Base-by-base conservation (phyloP, 1,139 yeast genomes). In the Kurtzmaniella quercitrusa region DNA sequence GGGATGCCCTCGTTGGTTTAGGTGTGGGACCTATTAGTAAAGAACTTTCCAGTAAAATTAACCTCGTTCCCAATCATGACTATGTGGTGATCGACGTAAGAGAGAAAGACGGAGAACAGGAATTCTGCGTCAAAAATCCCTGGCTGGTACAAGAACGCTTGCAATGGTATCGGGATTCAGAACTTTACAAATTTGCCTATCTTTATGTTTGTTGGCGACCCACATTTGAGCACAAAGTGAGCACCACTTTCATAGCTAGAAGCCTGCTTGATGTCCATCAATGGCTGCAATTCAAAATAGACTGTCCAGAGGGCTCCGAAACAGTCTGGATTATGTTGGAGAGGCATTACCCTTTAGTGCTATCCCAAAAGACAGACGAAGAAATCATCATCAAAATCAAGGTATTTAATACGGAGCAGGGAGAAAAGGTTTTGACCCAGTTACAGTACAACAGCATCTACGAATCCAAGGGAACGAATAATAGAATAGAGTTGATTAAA, bases 131-230 rank as follows among this genome's bases (percentile, higher is more conserved):
- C 3, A 75, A 75, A 47, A 84, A 85, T 54, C 89, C 93, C 0
- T 75, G 83, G 77, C 48, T 60, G n/a, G 39, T 18, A 2, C 16
- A 34, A 42, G 41, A 23, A 40, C 44, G 14, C 41, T 31, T 33
- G 40, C 46, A 18, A 38, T 43, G 39, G 46, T 46, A 56, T 51
- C 18, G 45, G 47, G 33, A 56, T 44, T 24, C 59, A 55, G 75
- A 65, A n/a, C 62, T 74, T 41, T 62, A 67, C n/a, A 65, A 72
- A 38, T 82, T 85, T 56, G 66, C 69, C 16, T 79, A 74, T 38
- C 49, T 85, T 3, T 89, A 87, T 55, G 51, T 87, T 38, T 86
- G 83, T 56, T 85, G 95, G 95, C 70, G 81, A 48, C 75, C 80
- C 0, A 38, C 1, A 25, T 77, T 74, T 51, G 50, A 56, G 15